Base-by-base conservation (phyloP, 1,284 basidiomycete genomes). In the Boletus semigastroideus region DNA sequence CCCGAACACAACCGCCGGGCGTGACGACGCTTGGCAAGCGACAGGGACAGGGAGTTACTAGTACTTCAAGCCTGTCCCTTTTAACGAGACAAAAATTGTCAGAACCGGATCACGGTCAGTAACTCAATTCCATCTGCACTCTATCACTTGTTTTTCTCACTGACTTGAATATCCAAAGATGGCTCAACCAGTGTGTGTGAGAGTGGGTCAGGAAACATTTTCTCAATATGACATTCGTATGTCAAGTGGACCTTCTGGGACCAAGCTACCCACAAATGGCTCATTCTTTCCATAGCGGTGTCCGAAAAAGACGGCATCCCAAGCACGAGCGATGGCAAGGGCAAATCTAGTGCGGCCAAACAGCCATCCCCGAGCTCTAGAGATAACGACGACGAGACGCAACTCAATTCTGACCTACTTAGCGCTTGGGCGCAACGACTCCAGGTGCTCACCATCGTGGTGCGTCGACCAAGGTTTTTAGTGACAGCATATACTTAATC, bases 401-500 rank as follows among this genome's bases (percentile, higher is more conserved):
- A 48, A 30, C 10, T 41, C 37, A 48, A 60, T 5, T 53, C 66
- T 1, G 48, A 64, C 6, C 30, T 71, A 6, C 27, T 67, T 7
- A 49, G 38, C 25, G 51, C 48, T 7, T 67, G 66, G 66, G 63
- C 34, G 51, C 53, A 64, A 10, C 59, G 66, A 2, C 25, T 67
- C 16, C 69, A 71, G 41, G 12, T 49, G 8, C 61, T 71, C 38
- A 71, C 66, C 34, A 20, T 67, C 14, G 59, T 69, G 50, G 66
- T 67, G 11, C n/a, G 69, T 61, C 36, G 13, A 46, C 14, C 17
- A 20, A 25, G 30, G 8, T 42, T 14, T 20, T 14, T 42, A 38
- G 4, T 25, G n/a, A 27, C 12, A 14, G 7, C 39, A 10, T 31
- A 31, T 17, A 28, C n/a, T 27, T 43, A 7, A 28, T 37, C n/a